These are phyloP conservation scores for Tetrapyrgos nigripes DNA, from an alignment of 1,284 basidiomycete genomes.

Conservation along the genomic window DNA sequence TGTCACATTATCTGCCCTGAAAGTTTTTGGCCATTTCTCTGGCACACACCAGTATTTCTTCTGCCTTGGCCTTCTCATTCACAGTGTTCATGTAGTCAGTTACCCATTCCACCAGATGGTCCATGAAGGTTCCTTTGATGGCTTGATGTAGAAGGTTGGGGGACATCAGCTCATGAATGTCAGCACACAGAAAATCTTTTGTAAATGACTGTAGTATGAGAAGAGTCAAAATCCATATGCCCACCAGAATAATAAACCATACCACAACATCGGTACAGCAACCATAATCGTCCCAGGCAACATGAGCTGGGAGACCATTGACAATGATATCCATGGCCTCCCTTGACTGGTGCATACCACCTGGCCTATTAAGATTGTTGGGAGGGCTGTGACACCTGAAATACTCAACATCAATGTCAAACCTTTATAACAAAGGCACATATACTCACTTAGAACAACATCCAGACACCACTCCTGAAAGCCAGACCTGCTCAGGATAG, in stretches of 20 bases:
- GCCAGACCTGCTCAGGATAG: slow-evolving; percentile 28
- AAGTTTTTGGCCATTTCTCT: too few relatives aligned
- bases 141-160: slow-evolving; percentile 15
- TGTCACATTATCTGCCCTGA: too few relatives aligned
- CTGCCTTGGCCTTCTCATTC: background rate
- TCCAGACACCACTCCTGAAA: slow-evolving; percentile 25
- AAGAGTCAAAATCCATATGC: background rate
- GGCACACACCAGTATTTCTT: background rate
- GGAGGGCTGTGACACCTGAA: background rate
- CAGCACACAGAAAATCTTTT: slow-evolving; percentile 13
- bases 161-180: slow-evolving; percentile 17
- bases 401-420: background rate
- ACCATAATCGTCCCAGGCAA: slow-evolving; percentile 15
- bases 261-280: slow-evolving; percentile 5
- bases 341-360: slow-evolving; percentile 12
- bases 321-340: background rate
- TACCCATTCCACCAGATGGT: slow-evolving; percentile 8
- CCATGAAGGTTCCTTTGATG: slow-evolving; percentile 5
- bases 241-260: background rate
- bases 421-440: background rate
- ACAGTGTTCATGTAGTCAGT: background rate
- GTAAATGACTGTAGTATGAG: slow-evolving; percentile 14
- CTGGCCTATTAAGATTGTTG: slow-evolving; percentile 1
- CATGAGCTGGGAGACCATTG: slow-evolving; percentile 11
- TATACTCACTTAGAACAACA: slow-evolving; percentile 26